A percentile compares a stretch with the other conserved stretches of the same genome.
Conservation (phyloP, 306 rosid species). For the Erythrophleum fordii region DNA sequence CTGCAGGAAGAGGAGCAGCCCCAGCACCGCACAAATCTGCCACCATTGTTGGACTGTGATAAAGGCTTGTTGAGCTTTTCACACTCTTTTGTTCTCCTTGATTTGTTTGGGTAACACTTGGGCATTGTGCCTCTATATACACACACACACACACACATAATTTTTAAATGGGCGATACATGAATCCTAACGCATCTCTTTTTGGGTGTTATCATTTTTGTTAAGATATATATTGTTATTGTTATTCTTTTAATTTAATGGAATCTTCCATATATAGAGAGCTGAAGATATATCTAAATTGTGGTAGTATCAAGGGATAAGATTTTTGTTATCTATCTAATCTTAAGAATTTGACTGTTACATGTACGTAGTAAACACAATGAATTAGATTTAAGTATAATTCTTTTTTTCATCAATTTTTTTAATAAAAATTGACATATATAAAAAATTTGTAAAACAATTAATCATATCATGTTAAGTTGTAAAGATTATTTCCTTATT, state of each 20-base stretch:
- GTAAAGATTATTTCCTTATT: no score
- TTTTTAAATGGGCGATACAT: no score
- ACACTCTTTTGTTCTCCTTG: neutral
- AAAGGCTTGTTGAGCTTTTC: neutral
- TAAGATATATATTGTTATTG: neutral
- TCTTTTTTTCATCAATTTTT: no score
- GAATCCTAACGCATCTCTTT: no score
- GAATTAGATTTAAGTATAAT: no score
- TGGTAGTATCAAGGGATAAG: neutral
- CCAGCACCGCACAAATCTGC: neutral
- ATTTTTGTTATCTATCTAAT: neutral
- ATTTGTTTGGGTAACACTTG: neutral
- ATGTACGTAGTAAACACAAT: neutral
- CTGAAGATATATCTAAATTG: no score
- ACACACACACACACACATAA: no score
- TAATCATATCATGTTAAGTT: no score
- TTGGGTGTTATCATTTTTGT: no score
- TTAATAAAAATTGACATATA: no score
- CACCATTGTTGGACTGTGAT: slow-evolving; percentile 1
- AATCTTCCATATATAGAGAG: neutral
- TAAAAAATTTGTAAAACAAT: no score
- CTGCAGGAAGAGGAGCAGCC: neutral
- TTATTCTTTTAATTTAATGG: neutral
- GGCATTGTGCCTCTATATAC: neutral
- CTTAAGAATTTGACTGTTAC: neutral